Evolutionary conservation across 2,329 filamentous ascomycete species (phyloP).

Genomic region (Hypocrella siamensis): DNA sequence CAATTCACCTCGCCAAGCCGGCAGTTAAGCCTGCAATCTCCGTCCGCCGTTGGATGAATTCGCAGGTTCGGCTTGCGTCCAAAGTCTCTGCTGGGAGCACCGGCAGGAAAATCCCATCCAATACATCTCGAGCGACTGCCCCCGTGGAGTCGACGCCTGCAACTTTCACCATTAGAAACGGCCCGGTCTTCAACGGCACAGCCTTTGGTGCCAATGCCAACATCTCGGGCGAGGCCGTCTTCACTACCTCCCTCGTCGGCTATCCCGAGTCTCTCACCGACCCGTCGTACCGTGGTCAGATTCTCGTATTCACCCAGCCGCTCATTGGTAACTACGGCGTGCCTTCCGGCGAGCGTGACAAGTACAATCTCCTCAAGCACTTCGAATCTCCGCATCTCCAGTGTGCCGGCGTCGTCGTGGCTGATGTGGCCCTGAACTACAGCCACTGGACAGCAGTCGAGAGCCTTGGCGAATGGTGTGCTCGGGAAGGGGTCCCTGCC

Average conservation of each 20-base stretch:
- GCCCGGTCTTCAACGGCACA: slow-evolving; percentile 88
- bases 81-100: slow-evolving; percentile 42
- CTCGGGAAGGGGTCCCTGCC: slow-evolving; percentile 85
- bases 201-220: slow-evolving; percentile 95
- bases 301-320: slow-evolving; percentile 94
- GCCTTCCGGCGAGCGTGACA: slow-evolving; percentile 68
- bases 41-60: slow-evolving; percentile 21
- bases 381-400: slow-evolving; percentile 98
- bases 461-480: slow-evolving; percentile 85
- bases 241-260: slow-evolving; percentile 93
- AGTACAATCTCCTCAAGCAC: slow-evolving; percentile 86
- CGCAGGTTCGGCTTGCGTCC: slow-evolving; percentile 21
- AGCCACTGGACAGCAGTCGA: slow-evolving; percentile 98
- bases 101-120: slow-evolving; percentile 50
- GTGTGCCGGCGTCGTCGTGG: slow-evolving; percentile 87
- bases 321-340: slow-evolving; percentile 98
- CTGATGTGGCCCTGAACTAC: slow-evolving; percentile 85
- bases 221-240: slow-evolving; percentile 95
- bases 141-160: slow-evolving; percentile 46
- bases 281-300: slow-evolving; percentile 82
- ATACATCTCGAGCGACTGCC: slow-evolving; percentile 41
- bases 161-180: slow-evolving; percentile 91
- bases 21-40: slow-evolving; percentile 27
- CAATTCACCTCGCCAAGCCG: slow-evolving; percentile 36
- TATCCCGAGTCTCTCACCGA: slow-evolving; percentile 94